These are phyloP conservation scores for Suhomyces sp. DNA, from an alignment of 805 yeast genomes.

Conservation along the genomic window DNA sequence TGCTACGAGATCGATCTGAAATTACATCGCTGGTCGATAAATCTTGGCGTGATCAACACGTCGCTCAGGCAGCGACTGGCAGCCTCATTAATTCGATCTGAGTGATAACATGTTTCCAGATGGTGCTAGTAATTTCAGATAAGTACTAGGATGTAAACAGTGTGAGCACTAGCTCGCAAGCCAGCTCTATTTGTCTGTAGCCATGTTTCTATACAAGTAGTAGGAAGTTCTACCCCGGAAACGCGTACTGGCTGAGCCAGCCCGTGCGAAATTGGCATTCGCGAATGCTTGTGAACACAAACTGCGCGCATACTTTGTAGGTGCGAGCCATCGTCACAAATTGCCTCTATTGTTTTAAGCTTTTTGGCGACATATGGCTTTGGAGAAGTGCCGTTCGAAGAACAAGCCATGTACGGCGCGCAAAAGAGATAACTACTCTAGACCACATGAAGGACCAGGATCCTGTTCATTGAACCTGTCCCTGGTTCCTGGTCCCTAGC, in stretches of 20 bases:
- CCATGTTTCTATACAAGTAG: background rate
- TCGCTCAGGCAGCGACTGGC: background rate
- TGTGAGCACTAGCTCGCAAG: background rate
- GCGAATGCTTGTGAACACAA: background rate
- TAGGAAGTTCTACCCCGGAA: background rate
- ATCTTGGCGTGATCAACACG: background rate
- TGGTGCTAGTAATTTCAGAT: too few species aligned
- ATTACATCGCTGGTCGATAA: background rate
- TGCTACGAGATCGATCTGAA: background rate
- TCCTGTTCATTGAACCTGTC: background rate
- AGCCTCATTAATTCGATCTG: too few species aligned
- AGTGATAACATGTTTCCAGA: too few species aligned
- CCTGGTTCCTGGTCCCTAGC: background rate
- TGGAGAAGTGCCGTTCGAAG: background rate
- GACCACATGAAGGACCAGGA: background rate
- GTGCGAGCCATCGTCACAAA: background rate
- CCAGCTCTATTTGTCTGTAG: background rate
- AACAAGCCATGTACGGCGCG: background rate
- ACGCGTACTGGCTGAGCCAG: background rate
- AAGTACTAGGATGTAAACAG: background rate
- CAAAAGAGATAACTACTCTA: background rate
- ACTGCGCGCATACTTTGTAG: background rate
- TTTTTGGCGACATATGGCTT: background rate
- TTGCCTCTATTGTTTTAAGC: background rate
- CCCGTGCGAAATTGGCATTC: background rate